Base-by-base conservation (phyloP, 768 basidiomycete species). In the Tricholomella constricta region DNA sequence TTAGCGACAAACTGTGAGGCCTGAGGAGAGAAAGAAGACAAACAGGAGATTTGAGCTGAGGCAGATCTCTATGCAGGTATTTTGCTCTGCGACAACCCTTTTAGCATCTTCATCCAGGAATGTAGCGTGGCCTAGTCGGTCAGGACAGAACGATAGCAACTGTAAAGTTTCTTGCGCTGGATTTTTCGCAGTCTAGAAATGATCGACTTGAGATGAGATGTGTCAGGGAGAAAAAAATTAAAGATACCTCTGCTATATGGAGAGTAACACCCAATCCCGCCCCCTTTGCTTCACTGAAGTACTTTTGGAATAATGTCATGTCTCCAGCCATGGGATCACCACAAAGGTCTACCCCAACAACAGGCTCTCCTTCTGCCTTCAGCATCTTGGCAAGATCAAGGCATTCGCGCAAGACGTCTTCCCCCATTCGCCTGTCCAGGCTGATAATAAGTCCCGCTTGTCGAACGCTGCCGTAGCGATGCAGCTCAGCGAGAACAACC, bases 341-440 rank as follows among this genome's bases (percentile, higher is more conserved):
- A 58, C 91, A 93, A 2, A 94, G 68, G 68, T 94, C 91, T 2
- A 94, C 69, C 4, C 89, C 91, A 1, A 92, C 85, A 3, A 94
- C 73, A 6, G 84, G 74, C 42, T 84, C 69, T 0, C 89, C 87
- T 32, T 76, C 77, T 2, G 64, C 45, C 52, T 74, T 84, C 51
- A 94, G 62, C 51, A 69, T 64, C 11, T 78, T 74, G 1, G 87
- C 87, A 20, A 86, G 67, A 7, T 72, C 69, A 1, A 92, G 64
- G 54, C 83, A 82, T 56, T 91, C 86, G 23, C 65, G 54, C 37
- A 85, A 68, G 5, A 78, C 79, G 0, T 66, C 62, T 15, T 69
- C 64, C 0, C 66, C 67, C 89, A 92, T 93, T 47, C 78, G 70
- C 5, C 91, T 73, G 64, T 94, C 91, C n/a, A 93, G 57, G 48